Base-by-base conservation (phyloP, 1,284 basidiomycete species). In the Prillingera fragicola region DNA sequence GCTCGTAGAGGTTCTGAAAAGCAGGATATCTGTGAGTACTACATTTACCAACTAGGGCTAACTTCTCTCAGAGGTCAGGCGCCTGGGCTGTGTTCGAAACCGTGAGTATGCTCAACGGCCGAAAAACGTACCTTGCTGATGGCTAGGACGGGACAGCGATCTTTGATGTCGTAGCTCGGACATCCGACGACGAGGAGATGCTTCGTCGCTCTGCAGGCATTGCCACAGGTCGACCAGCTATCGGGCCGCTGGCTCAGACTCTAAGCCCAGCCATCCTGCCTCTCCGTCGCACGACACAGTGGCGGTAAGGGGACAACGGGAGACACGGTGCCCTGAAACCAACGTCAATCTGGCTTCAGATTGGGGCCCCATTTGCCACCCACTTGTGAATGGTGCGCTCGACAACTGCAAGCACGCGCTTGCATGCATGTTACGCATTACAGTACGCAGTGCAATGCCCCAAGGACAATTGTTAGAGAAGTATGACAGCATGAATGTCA, bases 51-150 rank as follows among this genome's bases (percentile, higher is more conserved):
- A 26, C 18, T 24, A 19, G 18, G 13, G 12, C 13, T 8, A n/a
- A 9, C 38, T 43, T 24, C 28, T 35, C 10, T 3, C 21, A 69
- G 65, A 56, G 58, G 1, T 51, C 58, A 0, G 65, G 64, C 1
- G 36, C 35, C 10, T 71, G 69, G 69, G 52, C 60, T 0, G 61
- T 71, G 6, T 62, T 69, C 21, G 67, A 71, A 38, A 71, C 69
- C 7, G 69, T 69, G 34, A 50, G 66, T 47, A n/a, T n/a, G n/a
- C n/a, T n/a, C n/a, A n/a, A n/a, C n/a, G 15, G 17, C 21, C 13
- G 15, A 18, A 13, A 19, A 14, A 2, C 18, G 9, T 27, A 7
- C 25, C 32, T 22, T 27, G 25, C 31, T 4, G 17, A 36, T 18
- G 32, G 19, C 14, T 33, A 69, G 65, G 60, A 69, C 34, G 67